Conservation (phyloP, 1,284 basidiomycete species). For the Schizophyllum commune region DNA sequence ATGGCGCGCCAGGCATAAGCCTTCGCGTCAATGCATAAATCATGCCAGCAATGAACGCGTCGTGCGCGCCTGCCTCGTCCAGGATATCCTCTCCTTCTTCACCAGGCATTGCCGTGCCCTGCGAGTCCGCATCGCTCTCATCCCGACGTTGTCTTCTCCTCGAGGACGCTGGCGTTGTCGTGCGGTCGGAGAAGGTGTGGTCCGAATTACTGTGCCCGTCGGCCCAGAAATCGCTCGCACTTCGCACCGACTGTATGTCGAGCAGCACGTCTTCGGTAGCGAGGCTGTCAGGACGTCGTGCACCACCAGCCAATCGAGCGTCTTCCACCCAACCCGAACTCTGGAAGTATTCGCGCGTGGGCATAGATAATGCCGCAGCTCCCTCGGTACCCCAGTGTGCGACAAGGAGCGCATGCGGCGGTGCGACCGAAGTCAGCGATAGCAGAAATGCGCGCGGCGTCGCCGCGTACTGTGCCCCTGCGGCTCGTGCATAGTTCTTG, state of each 20-base stretch:
- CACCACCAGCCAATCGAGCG: conserved; percentile 6
- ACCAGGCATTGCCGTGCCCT: conserved; percentile 44
- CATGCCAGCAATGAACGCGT: conserved; percentile 77
- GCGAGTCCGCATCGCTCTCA: conserved; percentile 29
- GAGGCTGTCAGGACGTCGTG: conserved; percentile 8
- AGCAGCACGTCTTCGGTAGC: conserved; percentile 26
- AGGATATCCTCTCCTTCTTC: conserved; percentile 30
- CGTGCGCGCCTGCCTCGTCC: conserved; percentile 69
- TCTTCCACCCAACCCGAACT: conserved; percentile 67
- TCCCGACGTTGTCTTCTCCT: neutral
- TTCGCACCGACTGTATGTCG: conserved; percentile 43
- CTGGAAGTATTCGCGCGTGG: conserved; percentile 77
- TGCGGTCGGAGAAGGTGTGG: conserved; percentile 44
- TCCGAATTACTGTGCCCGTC: conserved; percentile 46
- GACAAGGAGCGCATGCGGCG: conserved; percentile 68
- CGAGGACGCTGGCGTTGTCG: conserved; percentile 5
- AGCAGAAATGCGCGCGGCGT: conserved; percentile 70
- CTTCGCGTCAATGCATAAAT: conserved; percentile 64
- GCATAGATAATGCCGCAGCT: conserved; percentile 71
- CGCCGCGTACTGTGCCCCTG: conserved; percentile 46
- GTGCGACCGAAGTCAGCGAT: conserved; percentile 55
- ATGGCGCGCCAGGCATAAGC: conserved; percentile 61
- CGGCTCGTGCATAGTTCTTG: conserved; percentile 55
- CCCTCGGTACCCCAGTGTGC: conserved; percentile 71
- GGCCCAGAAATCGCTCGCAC: conserved; percentile 70